Percentiles rank a stretch among this genome's conserved stretches.
phyloP scores from a whole-genome alignment of 2,329 filamentous ascomycete genomes.

The Aspergillus niger region DNA sequence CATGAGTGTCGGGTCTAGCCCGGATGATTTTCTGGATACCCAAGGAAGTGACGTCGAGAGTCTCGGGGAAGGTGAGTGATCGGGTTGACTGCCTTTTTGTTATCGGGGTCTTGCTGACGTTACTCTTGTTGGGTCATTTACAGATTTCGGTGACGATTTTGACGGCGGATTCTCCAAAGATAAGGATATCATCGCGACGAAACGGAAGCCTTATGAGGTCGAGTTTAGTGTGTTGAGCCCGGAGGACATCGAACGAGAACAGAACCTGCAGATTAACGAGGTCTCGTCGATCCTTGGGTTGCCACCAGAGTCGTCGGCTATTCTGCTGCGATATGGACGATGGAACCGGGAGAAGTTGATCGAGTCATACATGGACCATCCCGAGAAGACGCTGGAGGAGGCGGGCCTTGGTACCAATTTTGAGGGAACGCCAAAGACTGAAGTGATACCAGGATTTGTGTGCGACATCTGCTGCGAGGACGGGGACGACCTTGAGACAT shows the following conservation, averaged over 20 bases:
- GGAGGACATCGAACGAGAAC: constrained; percentile 77
- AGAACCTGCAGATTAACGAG: constrained; percentile 82
- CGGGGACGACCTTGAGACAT: constrained; percentile 71
- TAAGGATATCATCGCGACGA: constrained; percentile 70
- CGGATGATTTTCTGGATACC: constrained; percentile 65
- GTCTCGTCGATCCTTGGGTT: constrained; percentile 90
- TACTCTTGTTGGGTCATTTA: background rate
- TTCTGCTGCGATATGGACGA: constrained; percentile 81
- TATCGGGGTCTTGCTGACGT: background rate
- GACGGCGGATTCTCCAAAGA: constrained; percentile 66
- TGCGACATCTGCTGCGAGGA: constrained; percentile 99
- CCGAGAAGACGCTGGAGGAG: constrained; percentile 75
- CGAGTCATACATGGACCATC: constrained; percentile 92
- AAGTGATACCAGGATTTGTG: constrained; percentile 72
- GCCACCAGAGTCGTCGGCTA: constrained; percentile 84
- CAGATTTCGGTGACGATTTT: constrained; percentile 60
- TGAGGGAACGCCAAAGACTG: constrained; percentile 65
- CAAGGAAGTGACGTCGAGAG: constrained; percentile 73
- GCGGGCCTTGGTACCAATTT: constrained; percentile 74
- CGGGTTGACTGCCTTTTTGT: background rate
- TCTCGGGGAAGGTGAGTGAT: constrained; percentile 42
- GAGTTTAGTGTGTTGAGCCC: constrained; percentile 81
- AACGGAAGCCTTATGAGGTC: constrained; percentile 76
- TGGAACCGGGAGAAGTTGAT: constrained; percentile 98
- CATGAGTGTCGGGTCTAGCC: constrained; percentile 80